Evolutionary conservation across 2,329 filamentous ascomycete species (phyloP), one percentile per base, ranked within the genome.

Genomic region (Niveomyces coronatus): DNA sequence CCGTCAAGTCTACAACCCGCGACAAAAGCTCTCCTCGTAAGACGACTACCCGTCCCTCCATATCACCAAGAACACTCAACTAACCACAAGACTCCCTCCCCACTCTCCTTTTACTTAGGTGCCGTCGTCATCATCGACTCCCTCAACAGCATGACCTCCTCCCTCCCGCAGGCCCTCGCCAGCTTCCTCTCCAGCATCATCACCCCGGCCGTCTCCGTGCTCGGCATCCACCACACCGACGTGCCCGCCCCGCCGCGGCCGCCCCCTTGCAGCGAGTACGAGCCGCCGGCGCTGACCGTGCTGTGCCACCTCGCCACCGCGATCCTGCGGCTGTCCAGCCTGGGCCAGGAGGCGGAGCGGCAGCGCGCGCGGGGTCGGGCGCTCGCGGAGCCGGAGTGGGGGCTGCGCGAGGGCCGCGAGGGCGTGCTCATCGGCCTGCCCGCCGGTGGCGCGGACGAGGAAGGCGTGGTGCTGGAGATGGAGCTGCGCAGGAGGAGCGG

Each of bases 301-400:
- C 68, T 96, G 16, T 74, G 71, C 31, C 93, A 93, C 59, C 77
- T 95, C 41, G 85, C 88, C n/a, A 98, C 91, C 4, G 81, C 86
- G 4, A 74, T 96, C 37, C 70, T 96, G 42, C 78, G 74, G 4
- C 68, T 84, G 0, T 77, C 81, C 27, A 83, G 78, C 11, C 70
- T 95, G 27, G 64, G 76, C 7, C 86, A 95, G 48, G 74, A 84
- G 30, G 68, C 91, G 5, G 77, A 79, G 20, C 70, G 74, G 26
- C 86, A 86, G 54, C 73, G 71, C n/a, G 87, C 89, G 4, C 70
- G 72, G 9, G 79, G 91, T 57, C 74, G 82, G 41, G 87, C 83
- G 50, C 64, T 85, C 5, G 75, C 74, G 4, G 80, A 81, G 44
- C 89, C 89, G 0, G 73, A 74, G 8, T 94, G 84, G 58, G 91